Conservation (phyloP, 2,329 filamentous ascomycete genomes). For the Aureobasidium sp. region DNA sequence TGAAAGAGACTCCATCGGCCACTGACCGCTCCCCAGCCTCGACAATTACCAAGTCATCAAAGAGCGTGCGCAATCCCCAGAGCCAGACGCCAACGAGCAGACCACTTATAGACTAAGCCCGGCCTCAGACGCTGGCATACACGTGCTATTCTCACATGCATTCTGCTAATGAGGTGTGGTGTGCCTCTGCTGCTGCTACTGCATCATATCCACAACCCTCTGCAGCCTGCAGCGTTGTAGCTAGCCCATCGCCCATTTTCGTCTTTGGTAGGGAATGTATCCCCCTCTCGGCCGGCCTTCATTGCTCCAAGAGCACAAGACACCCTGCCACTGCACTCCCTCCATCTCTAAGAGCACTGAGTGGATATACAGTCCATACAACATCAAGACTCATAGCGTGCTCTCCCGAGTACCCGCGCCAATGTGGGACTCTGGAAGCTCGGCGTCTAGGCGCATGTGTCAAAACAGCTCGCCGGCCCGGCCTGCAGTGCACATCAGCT, state of each 20-base stretch:
- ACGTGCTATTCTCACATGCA: not conserved
- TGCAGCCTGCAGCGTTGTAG: not conserved
- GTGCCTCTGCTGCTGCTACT: not conserved
- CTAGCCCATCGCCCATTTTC: not conserved
- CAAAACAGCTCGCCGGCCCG: slow-evolving; percentile 1
- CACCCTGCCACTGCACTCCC: not conserved
- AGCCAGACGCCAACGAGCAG: not conserved
- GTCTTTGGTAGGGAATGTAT: not conserved
- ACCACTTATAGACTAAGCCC: no score
- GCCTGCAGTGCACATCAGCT: not conserved
- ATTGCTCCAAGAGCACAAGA: not conserved
- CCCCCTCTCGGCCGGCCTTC: not conserved
- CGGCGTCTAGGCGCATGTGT: slow-evolving; percentile 4
- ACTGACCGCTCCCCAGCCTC: slow-evolving; percentile 1
- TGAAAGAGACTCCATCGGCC: not conserved
- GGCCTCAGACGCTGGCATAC: not conserved
- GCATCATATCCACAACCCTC: not conserved
- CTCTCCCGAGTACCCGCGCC: not conserved
- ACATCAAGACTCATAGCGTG: not conserved
- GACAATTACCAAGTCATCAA: not conserved
- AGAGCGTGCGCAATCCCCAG: not conserved
- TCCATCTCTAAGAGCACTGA: not conserved
- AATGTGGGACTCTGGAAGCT: not conserved
- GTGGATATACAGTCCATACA: not conserved
- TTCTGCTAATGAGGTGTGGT: not conserved